Conservation (phyloP, 177 flowering plant genomes). For the Vitis hybrid region DNA sequence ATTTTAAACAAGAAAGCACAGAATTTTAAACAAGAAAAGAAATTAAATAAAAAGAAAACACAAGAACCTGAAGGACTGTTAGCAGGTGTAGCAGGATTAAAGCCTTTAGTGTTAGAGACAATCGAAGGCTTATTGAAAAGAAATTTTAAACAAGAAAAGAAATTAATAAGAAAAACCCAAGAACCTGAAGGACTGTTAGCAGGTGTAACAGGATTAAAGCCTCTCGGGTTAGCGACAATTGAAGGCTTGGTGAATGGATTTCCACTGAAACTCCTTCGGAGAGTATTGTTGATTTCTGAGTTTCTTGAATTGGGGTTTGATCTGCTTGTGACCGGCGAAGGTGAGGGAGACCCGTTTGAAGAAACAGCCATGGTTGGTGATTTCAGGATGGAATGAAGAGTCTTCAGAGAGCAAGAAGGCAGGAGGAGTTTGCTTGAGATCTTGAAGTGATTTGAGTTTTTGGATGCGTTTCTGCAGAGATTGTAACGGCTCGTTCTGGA, state of each 20-base stretch:
- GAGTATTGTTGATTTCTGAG: conserved; percentile 34
- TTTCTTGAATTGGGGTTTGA: conserved; percentile 44
- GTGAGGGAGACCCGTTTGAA: conserved; percentile 31
- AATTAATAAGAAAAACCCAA: background rate
- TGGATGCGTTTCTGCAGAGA: background rate
- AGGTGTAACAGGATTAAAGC: conserved; percentile 47
- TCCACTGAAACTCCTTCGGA: conserved; percentile 54
- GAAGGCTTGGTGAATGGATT: conserved; percentile 46
- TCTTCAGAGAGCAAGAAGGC: background rate
- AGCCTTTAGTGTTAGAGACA: conserved; percentile 28
- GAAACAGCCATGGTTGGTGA: conserved; percentile 30
- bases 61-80: conserved; percentile 56
- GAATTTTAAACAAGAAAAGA: no score
- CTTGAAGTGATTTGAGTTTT: background rate
- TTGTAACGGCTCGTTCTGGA: conserved; percentile 23
- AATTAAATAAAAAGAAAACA: background rate
- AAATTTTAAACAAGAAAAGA: no score
- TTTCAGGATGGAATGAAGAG: background rate
- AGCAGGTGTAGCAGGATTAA: conserved; percentile 50
- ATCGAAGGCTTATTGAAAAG: conserved; percentile 35
- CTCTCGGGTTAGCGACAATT: conserved; percentile 27
- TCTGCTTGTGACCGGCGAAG: conserved; percentile 34
- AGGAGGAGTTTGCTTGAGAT: background rate
- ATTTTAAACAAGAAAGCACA: no score
- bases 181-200: conserved; percentile 64